phyloP scores from a whole-genome alignment of 176 grass and related monocot genomes.

The Rhynchospora breviuscula region DNA sequence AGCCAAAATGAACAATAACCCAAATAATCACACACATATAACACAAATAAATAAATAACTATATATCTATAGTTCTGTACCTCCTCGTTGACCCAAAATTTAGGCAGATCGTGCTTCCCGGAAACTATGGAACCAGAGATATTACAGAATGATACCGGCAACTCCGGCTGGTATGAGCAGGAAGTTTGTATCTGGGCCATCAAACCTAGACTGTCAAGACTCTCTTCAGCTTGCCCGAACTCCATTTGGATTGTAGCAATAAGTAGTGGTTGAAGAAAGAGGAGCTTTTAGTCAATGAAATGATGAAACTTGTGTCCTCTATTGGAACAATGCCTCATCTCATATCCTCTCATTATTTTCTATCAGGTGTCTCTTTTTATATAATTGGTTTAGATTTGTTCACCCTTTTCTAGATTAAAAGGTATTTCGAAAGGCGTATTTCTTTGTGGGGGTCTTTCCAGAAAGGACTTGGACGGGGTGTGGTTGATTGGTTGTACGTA shows the following conservation, averaged over 20 bases:
- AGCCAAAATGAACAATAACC: not conserved
- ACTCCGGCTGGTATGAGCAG: not conserved
- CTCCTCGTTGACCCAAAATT: constrained; percentile 11
- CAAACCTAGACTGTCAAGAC: not conserved
- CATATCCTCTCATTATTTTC: constrained; percentile 1
- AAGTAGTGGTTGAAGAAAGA: constrained; percentile 12
- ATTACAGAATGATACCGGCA: constrained; percentile 7
- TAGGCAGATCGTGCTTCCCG: not conserved
- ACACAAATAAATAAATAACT: not conserved
- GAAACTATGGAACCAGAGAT: not conserved
- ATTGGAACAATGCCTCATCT: constrained; percentile 8
- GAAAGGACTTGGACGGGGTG: not conserved
- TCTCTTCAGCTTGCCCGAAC: constrained; percentile 1
- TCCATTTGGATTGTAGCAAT: constrained; percentile 1
- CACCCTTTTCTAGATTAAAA: not conserved
- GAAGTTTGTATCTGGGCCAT: not conserved
- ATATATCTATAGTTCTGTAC: not conserved
- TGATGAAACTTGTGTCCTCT: not conserved
- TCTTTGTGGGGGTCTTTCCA: constrained; percentile 22
- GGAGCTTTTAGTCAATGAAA: not conserved
- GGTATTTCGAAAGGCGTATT: not conserved
- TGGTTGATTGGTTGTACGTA: not conserved
- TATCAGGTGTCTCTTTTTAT: not conserved
- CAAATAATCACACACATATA: not conserved
- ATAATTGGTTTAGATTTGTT: constrained; percentile 7